Conservation (phyloP, 2,329 filamentous ascomycete species). For the Aureobasidium namibiae region DNA sequence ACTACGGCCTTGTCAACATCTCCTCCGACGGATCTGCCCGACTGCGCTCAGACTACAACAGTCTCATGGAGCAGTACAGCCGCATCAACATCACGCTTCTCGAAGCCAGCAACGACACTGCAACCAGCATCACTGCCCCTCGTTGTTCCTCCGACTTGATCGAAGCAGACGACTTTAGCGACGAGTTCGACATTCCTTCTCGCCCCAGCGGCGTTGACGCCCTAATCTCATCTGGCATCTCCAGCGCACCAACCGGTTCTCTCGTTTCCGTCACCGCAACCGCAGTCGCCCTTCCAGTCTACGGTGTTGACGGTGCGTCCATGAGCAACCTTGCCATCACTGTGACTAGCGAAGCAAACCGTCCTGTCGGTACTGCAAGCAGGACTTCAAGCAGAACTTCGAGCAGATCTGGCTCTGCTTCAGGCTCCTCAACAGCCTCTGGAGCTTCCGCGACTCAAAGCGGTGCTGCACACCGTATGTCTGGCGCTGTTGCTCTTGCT, state of each 20-base stretch:
- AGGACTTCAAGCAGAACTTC: slow-evolving; percentile 10
- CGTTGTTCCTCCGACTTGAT: slow-evolving; percentile 62
- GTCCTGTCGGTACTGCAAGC: slow-evolving; percentile 37
- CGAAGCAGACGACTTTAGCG: slow-evolving; percentile 58
- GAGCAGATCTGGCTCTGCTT: neutral
- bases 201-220: slow-evolving; percentile 59
- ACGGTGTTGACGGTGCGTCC: slow-evolving; percentile 45
- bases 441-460: slow-evolving; percentile 5
- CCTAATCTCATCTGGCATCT: slow-evolving; percentile 70
- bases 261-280: slow-evolving; percentile 53
- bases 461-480: slow-evolving; percentile 12
- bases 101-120: slow-evolving; percentile 52
- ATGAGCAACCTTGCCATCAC: slow-evolving; percentile 58
- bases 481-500: slow-evolving; percentile 10
- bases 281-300: slow-evolving; percentile 50
- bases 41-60: slow-evolving; percentile 46
- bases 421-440: neutral
- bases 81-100: slow-evolving; percentile 64
- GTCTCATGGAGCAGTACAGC: slow-evolving; percentile 66
- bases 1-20: slow-evolving; percentile 42
- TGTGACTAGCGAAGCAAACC: slow-evolving; percentile 46
- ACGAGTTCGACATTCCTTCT: slow-evolving; percentile 68
- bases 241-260: slow-evolving; percentile 46
- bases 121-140: slow-evolving; percentile 49
- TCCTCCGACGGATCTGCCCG: slow-evolving; percentile 35